phyloP scores from a whole-genome alignment of 345 rosid genomes.

The Pseudoturritis turrita region DNA sequence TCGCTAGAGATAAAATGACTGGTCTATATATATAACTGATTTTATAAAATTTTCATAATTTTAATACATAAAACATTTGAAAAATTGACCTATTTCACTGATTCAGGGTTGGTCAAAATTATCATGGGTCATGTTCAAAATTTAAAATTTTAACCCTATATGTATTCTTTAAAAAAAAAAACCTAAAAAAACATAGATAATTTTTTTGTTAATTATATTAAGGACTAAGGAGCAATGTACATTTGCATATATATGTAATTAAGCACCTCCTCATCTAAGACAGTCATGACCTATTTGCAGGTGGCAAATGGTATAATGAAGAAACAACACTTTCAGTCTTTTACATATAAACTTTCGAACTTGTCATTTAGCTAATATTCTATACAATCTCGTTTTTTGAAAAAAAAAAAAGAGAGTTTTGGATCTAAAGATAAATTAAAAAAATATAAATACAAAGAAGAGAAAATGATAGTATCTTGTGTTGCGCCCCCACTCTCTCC shows the following conservation, averaged over 20 bases:
- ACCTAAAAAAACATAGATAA: too few relatives aligned
- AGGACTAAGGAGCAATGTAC: too few relatives aligned
- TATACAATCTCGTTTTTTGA: not conserved
- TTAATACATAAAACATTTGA: not conserved
- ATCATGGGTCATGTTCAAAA: not conserved
- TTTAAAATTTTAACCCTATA: not conserved
- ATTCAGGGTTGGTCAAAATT: not conserved
- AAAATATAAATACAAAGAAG: not conserved
- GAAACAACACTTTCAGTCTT: not conserved
- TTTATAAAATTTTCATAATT: not conserved
- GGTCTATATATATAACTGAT: not conserved
- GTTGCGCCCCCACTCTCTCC: conserved; percentile 1
- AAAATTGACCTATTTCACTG: not conserved
- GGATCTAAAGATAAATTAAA: not conserved
- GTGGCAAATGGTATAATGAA: not conserved
- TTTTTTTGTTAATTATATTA: too few relatives aligned
- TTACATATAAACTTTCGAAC: not conserved
- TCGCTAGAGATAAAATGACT: not conserved
- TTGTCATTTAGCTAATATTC: not conserved
- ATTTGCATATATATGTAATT: too few relatives aligned
- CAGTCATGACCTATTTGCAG: too few relatives aligned
- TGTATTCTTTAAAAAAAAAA: too few relatives aligned
- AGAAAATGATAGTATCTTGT: not conserved
- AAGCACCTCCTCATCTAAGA: too few relatives aligned
- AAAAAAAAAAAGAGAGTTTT: not conserved